Evolutionary conservation across 176 grass and related monocot genomes (phyloP).

Genomic region (Eragrostis curvula): DNA sequence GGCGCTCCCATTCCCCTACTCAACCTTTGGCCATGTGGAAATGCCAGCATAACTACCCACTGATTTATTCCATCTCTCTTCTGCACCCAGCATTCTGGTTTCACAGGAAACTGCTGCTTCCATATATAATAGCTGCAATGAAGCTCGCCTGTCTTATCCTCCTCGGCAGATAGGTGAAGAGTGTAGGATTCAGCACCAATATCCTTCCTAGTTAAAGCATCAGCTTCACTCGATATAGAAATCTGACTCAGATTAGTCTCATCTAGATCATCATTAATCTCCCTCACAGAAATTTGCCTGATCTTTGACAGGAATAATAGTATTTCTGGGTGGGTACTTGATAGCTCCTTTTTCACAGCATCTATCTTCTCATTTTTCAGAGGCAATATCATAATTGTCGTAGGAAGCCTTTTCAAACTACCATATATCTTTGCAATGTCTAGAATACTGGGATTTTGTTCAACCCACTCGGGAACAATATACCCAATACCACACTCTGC

Average conservation of each 20-base stretch:
- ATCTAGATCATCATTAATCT: conserved; percentile 26
- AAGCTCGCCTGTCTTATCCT: conserved; percentile 4
- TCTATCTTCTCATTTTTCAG: conserved; percentile 55
- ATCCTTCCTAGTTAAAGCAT: conserved; percentile 43
- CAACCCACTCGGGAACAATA: conserved; percentile 67
- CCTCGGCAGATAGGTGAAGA: conserved; percentile 42
- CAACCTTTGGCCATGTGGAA: conserved; percentile 50
- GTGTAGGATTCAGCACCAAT: conserved; percentile 49
- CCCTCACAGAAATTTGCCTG: conserved; percentile 40
- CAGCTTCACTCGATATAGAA: conserved; percentile 55
- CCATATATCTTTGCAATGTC: conserved; percentile 50
- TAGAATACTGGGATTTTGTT: conserved; percentile 23
- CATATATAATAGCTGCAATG: conserved; percentile 62
- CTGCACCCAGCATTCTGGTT: conserved; percentile 31
- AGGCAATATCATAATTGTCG: conserved; percentile 54
- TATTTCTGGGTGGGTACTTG: conserved; percentile 53
- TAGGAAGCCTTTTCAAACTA: conserved; percentile 33
- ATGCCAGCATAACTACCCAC: conserved; percentile 57
- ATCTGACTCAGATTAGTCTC: conserved; percentile 40
- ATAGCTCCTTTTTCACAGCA: conserved; percentile 57
- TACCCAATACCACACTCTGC: conserved; percentile 56
- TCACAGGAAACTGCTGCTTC: conserved; percentile 54
- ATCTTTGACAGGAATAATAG: conserved; percentile 60
- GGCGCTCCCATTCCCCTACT: conserved; percentile 26
- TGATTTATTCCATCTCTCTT: conserved; percentile 42